Conservation (phyloP, 345 rosid genomes). For the Melastoma malabathricum region DNA sequence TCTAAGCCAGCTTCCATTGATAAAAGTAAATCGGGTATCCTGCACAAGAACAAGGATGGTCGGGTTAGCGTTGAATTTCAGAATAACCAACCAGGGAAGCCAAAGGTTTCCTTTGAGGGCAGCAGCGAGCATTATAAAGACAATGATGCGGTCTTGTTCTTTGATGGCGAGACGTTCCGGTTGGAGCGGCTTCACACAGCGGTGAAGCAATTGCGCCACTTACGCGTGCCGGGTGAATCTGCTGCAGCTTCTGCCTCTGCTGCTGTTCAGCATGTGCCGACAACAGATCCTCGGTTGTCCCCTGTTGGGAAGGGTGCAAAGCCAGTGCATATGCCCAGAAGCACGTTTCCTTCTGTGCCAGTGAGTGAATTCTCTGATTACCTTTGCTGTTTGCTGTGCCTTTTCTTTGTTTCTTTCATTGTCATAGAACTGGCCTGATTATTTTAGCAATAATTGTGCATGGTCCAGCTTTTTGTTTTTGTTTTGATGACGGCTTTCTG, state of each 20-base stretch:
- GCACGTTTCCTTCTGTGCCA: conserved; percentile 31
- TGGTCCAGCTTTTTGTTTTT: no score
- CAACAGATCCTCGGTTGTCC: conserved; percentile 35
- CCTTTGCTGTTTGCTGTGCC: not conserved
- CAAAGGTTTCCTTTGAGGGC: conserved; percentile 78
- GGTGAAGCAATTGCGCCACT: conserved; percentile 69
- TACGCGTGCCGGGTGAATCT: conserved; percentile 57
- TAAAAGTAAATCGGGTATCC: conserved; percentile 47
- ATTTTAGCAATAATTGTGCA: no score
- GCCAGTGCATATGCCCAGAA: conserved; percentile 24
- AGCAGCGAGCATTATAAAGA: conserved; percentile 76
- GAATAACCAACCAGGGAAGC: conserved; percentile 63
- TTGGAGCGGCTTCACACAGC: conserved; percentile 70
- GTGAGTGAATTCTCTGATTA: conserved; percentile 19
- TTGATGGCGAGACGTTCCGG: conserved; percentile 59
- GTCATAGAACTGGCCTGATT: no score
- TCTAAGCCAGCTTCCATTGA: conserved; percentile 88
- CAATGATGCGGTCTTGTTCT: conserved; percentile 63
- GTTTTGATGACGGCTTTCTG: no score
- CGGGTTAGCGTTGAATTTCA: conserved; percentile 80
- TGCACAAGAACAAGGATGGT: conserved; percentile 63
- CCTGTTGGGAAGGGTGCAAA: conserved; percentile 39
- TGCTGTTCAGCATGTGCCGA: conserved; percentile 23
- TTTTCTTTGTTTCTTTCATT: not conserved
- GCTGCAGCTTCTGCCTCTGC: conserved; percentile 17